Base-by-base conservation (phyloP, 169 alveolate genomes). In the Eimeria falciformis region DNA sequence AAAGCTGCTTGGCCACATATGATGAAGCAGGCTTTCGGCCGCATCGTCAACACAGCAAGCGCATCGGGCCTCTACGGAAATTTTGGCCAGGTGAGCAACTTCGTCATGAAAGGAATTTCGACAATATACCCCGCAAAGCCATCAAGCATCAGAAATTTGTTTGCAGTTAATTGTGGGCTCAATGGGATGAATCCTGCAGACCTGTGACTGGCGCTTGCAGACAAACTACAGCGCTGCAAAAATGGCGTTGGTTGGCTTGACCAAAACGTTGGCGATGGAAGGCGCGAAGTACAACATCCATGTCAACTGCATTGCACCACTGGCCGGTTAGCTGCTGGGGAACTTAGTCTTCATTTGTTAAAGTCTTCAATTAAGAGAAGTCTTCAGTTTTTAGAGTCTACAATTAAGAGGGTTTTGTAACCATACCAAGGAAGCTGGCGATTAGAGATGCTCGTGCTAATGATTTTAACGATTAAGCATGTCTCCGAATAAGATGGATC, bases 1-100 rank as follows among this genome's bases (percentile, higher is more conserved):
- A 96, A 95, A 78, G 99, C 99, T 14, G 99, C 98, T 0, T 97
- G 99, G 99, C 93, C 96, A 40, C 91, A 94, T 58, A 96, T 97
- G 98, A 95, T 96, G 94, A 92, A 96, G 93, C 96, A 96, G 75
- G 87, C 93, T 11, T 96, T 82, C 93, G 99, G 99, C 83, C 96
- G 98, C 58, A 95, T 97, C 78, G 95, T 97, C 91, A 97, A 96
- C 91, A 95, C 97, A 21, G 62, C 97, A 14, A 81, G 95, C 77
- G 96, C 97, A 0, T 93, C 97, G 0, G 97, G 96, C 4, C 92
- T 95, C 14, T 95, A 94, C 75, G 97, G 97, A 43, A 94, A 93
- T 90, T 93, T 93, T 40, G 97, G 97, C 4, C 94, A 87, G 89
- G 96, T 94, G n/a, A 12, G 77, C 3, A 6, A 11, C 18, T 18